Conservation (phyloP, 331 rosid species). For the Ulmus americana region DNA sequence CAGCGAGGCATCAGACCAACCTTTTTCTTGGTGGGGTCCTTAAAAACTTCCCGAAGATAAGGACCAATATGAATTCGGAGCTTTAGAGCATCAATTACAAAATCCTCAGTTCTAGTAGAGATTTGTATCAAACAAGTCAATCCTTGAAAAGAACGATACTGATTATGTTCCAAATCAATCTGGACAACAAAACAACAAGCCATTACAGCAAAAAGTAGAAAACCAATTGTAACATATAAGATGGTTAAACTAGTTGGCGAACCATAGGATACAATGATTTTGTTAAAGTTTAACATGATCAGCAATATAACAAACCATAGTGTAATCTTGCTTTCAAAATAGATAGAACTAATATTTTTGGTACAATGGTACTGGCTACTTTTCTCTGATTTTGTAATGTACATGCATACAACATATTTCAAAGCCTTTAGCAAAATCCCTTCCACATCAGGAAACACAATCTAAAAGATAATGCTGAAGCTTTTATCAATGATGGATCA, state of each 20-base stretch:
- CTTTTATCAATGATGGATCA: neutral
- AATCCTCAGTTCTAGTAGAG: constrained; percentile 94
- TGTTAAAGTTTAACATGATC: neutral
- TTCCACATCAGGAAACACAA: neutral
- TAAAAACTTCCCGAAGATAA: constrained; percentile 78
- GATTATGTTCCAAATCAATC: constrained; percentile 99
- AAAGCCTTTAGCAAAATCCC: no score
- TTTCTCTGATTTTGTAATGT: neutral
- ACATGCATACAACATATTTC: neutral
- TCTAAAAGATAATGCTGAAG: neutral
- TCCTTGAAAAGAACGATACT: constrained; percentile 96
- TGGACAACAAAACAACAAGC: constrained; percentile 21
- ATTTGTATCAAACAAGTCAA: constrained; percentile 98
- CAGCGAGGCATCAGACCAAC: constrained; percentile 28
- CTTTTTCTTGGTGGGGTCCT: constrained; percentile 90
- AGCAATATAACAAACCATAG: neutral
- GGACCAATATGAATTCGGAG: constrained; percentile 75
- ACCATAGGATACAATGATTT: neutral
- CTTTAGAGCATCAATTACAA: constrained; percentile 81
- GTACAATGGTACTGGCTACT: neutral
- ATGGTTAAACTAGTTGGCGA: neutral
- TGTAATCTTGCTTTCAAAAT: neutral
- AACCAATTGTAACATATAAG: neutral
- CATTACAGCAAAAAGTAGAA: neutral
- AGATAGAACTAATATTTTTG: neutral